Percentiles rank a stretch among this genome's conserved stretches.
Evolutionary conservation across 495 filamentous ascomycete genomes (phyloP).

Genomic region (Thermochaetoides thermophila): DNA sequence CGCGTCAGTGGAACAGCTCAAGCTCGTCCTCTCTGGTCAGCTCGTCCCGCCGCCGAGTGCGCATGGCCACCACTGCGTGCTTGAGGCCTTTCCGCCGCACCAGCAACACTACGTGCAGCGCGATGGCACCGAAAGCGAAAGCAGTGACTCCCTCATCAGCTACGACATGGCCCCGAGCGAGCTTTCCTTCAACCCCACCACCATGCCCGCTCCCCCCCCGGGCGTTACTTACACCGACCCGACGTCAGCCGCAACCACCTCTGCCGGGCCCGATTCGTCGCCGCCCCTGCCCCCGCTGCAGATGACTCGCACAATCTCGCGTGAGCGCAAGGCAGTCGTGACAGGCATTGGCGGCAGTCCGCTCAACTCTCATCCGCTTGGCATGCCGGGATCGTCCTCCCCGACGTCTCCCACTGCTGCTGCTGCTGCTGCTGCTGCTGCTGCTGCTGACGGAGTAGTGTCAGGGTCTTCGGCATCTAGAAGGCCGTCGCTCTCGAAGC

Average conservation of each 20-base stretch:
- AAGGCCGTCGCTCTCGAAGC: conserved; percentile 16
- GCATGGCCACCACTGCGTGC: conserved; percentile 8
- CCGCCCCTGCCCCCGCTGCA: too few relatives aligned
- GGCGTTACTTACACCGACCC: neutral
- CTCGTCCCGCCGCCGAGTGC: conserved; percentile 16
- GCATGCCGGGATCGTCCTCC: too few relatives aligned
- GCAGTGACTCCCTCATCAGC: conserved; percentile 44
- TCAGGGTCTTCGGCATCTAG: too few relatives aligned
- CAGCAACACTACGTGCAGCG: conserved; percentile 1
- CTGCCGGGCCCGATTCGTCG: too few relatives aligned
- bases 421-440: too few relatives aligned
- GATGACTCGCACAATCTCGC: conserved; percentile 5
- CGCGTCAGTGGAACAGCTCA: conserved; percentile 78
- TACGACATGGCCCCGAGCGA: conserved; percentile 40
- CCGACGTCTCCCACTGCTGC: too few relatives aligned
- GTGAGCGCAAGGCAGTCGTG: conserved; percentile 10
- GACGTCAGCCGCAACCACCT: neutral
- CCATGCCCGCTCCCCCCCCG: conserved; percentile 7
- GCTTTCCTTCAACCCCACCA: conserved; percentile 32
- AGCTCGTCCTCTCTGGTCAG: conserved; percentile 49
- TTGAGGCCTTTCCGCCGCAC: neutral
- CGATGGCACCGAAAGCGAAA: conserved; percentile 31
- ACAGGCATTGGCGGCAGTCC: conserved; percentile 29
- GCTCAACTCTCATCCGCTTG: conserved; percentile 36
- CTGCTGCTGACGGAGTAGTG: too few relatives aligned